These are phyloP conservation scores for Thermoascus crustaceus DNA, from an alignment of 2,329 filamentous ascomycete genomes.

Conservation along the genomic window DNA sequence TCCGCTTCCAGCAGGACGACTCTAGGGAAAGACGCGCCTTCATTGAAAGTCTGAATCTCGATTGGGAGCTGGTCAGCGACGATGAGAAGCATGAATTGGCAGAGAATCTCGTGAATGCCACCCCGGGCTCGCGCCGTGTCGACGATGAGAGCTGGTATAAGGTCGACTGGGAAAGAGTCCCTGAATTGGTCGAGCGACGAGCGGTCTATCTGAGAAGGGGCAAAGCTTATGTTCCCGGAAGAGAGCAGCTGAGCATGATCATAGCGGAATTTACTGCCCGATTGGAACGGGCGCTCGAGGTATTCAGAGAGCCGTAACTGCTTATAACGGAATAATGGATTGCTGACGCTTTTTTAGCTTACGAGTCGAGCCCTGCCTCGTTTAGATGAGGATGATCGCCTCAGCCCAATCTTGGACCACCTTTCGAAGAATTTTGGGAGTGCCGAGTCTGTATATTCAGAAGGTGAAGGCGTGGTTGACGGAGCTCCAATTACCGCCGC, in stretches of 20 bases:
- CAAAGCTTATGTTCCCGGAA: slow-evolving; percentile 82
- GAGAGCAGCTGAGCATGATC: slow-evolving; percentile 83
- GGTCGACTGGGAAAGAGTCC: slow-evolving; percentile 89
- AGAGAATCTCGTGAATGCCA: slow-evolving; percentile 53
- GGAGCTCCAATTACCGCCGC: slow-evolving; percentile 69
- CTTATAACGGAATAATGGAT: too few relatives aligned
- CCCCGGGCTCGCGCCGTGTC: slow-evolving; percentile 38
- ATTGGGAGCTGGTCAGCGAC: slow-evolving; percentile 75
- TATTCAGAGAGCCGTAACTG: too few relatives aligned
- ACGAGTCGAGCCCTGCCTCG: slow-evolving; percentile 86
- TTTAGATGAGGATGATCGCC: slow-evolving; percentile 90
- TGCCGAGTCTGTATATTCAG: slow-evolving; percentile 73
- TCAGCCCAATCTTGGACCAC: slow-evolving; percentile 66
- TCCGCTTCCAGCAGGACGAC: slow-evolving; percentile 74
- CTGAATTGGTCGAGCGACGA: slow-evolving; percentile 75
- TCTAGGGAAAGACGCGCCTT: slow-evolving; percentile 65
- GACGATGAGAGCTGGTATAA: slow-evolving; percentile 93
- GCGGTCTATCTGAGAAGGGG: slow-evolving; percentile 69
- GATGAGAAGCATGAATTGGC: slow-evolving; percentile 66
- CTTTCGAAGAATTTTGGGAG: slow-evolving; percentile 95
- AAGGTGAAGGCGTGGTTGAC: slow-evolving; percentile 54
- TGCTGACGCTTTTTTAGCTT: slow-evolving; percentile 44
- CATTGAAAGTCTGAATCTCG: slow-evolving; percentile 65
- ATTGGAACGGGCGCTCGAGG: slow-evolving; percentile 76
- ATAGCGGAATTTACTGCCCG: slow-evolving; percentile 74